A percentile compares a stretch with the other conserved stretches of the same genome.
phyloP scores from a whole-genome alignment of 352 stramenopile genomes.

The Thraustotheca clavata region DNA sequence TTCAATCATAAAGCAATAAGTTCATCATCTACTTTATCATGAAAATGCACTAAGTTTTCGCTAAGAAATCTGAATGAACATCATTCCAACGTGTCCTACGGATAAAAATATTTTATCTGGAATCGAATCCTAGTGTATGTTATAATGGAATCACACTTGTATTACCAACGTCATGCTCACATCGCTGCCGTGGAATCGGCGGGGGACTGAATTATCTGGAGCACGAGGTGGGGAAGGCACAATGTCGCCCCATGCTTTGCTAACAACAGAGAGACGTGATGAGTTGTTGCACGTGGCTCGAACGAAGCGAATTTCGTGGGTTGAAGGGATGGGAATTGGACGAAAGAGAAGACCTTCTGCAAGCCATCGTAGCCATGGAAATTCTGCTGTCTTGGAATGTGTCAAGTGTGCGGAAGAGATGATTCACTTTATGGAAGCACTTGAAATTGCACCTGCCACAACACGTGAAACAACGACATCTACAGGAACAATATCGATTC shows the following conservation, averaged over 20 bases:
- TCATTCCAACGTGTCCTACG: too few relatives aligned
- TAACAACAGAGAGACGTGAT: slow-evolving; percentile 60
- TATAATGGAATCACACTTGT: not conserved
- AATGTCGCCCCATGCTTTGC: slow-evolving; percentile 13
- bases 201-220: not conserved
- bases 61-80: too few relatives aligned
- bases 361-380: not conserved
- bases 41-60: too few relatives aligned
- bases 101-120: too few relatives aligned
- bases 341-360: not conserved
- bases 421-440: slow-evolving; percentile 2
- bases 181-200: slow-evolving; percentile 17
- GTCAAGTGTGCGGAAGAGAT: slow-evolving; percentile 15
- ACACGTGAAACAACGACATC: not conserved
- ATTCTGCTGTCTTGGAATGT: not conserved
- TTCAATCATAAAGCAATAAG: too few relatives aligned
- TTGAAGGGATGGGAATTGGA: slow-evolving; percentile 33
- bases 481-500: not conserved
- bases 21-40: too few relatives aligned
- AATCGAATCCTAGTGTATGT: too few relatives aligned
- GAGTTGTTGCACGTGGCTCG: slow-evolving; percentile 67
- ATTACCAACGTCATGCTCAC: not conserved
- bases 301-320: slow-evolving; percentile 56
- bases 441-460: not conserved
- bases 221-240: not conserved